These are phyloP conservation scores for Blastocystis hominis DNA, from an alignment of 352 stramenopile genomes.

Conservation along the genomic window DNA sequence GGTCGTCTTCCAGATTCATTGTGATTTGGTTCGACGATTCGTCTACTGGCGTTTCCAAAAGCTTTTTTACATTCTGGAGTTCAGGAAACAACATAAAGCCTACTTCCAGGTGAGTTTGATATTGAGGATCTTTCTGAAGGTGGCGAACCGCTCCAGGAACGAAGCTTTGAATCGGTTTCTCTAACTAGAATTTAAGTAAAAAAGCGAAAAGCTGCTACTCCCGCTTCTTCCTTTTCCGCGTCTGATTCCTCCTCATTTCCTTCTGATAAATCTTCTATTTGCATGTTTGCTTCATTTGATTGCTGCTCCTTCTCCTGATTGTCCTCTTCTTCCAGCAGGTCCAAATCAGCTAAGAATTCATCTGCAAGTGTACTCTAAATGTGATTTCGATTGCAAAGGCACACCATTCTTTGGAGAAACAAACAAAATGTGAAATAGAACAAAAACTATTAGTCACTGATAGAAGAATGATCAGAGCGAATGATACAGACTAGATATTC, in stretches of 20 bases:
- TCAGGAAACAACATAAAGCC: background rate
- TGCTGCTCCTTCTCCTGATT: constrained; percentile 68
- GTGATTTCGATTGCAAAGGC: background rate
- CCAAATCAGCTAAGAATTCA: constrained; percentile 77
- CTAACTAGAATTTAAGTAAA: background rate
- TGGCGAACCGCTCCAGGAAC: constrained; percentile 38
- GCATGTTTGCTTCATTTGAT: constrained; percentile 67
- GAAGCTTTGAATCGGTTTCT: background rate
- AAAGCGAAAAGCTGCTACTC: background rate
- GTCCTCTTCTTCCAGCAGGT: constrained; percentile 74
- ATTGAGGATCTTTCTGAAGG: constrained; percentile 8
- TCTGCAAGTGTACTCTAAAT: constrained; percentile 67
- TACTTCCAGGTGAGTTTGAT: constrained; percentile 41
- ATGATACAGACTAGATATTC: background rate
- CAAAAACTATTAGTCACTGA: background rate
- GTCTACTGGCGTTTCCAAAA: background rate
- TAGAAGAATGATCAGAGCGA: background rate
- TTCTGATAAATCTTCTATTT: constrained; percentile 59
- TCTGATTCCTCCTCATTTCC: constrained; percentile 26
- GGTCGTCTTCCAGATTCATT: constrained; percentile 64
- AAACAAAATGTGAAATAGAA: background rate
- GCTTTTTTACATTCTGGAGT: constrained; percentile 49
- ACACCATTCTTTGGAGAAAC: constrained; percentile 1
- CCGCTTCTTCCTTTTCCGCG: constrained; percentile 39
- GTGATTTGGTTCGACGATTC: background rate